Evolutionary conservation across 75 land plant species (phyloP), one percentile per base, ranked within the genome.

Genomic region (Selaginella moellendorffii): DNA sequence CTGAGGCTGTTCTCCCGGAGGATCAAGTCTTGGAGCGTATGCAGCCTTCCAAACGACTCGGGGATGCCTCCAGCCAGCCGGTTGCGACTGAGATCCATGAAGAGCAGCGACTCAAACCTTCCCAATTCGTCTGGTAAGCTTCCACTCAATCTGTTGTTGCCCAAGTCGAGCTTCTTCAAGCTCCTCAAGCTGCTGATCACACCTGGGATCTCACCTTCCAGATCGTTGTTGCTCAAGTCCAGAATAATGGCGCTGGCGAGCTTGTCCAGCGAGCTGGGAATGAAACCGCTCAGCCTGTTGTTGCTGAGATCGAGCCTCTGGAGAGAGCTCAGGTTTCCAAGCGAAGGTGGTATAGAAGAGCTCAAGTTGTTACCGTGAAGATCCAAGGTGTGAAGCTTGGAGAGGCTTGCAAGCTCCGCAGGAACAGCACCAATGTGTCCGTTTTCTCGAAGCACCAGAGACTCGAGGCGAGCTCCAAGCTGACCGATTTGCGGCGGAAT

Each of bases 341-440:
- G 27, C 23, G 68, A 1, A 26, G 21, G 29, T 26, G 52, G 68
- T 30, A 52, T 52, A 28, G 29, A 14, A 28, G 59, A 12, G 24
- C 56, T 21, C 52, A 54, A 24, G 26, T 52, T 1, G 31, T 54
- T 66, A 42, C 53, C 20, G 19, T 66, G 59, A 26, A 83, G 82
- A 61, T 90, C 91, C 12, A 90, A 76, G 20, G 85, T 78, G 10
- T 56, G 73, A 31, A 90, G 72, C 24, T 36, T 73, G 30, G 84
- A 78, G 30, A 90, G 78, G 51, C 78, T 86, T 19, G 77, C 81
- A 5, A 90, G 51, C 67, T 81, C 80, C 24, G 25, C 42, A 1
- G 96, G 91, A 56, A 90, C 74, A 28, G 74, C 75, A 2, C 96
- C 96, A 2, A 86, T 65, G 31, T 79, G 87, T 21, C 85, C 87